Evolutionary conservation across 139 green algal genomes (phyloP).

Genomic region (Ettlia oleoabundans): DNA sequence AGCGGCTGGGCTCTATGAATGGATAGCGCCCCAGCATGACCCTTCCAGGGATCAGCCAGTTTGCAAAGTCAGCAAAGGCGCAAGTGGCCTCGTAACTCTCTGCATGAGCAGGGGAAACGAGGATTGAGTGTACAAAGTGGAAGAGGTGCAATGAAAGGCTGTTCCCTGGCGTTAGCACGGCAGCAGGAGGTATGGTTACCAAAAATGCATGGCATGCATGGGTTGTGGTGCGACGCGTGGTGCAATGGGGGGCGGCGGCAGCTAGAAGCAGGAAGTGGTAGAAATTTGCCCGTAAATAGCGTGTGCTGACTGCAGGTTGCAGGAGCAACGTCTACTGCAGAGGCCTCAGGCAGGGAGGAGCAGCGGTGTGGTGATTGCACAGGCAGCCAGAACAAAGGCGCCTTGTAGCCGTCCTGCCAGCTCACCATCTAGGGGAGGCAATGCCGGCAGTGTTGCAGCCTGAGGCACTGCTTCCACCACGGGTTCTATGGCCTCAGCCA

Average conservation of each 20-base stretch:
- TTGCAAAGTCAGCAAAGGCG: constrained; percentile 74
- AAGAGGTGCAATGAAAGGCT: background rate
- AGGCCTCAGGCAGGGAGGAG: too few relatives aligned
- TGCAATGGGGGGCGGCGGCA: too few relatives aligned
- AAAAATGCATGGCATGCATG: too few relatives aligned
- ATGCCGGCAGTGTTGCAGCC: background rate
- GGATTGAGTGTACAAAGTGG: too few relatives aligned
- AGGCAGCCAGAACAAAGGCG: background rate
- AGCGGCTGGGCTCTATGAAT: constrained; percentile 81
- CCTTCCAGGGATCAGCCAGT: constrained; percentile 85
- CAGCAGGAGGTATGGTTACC: too few relatives aligned
- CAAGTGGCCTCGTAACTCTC: constrained; percentile 60
- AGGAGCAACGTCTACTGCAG: too few relatives aligned
- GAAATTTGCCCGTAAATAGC: too few relatives aligned
- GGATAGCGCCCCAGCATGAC: constrained; percentile 88
- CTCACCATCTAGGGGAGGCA: constrained; percentile 26
- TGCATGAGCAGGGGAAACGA: constrained; percentile 12
- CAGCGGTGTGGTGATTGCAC: background rate
- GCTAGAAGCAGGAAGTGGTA: too few relatives aligned
- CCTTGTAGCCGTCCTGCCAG: background rate
- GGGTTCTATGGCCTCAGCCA: background rate
- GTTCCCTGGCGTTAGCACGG: too few relatives aligned
- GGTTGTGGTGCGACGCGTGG: too few relatives aligned
- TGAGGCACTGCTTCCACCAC: background rate
- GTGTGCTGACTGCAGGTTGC: too few relatives aligned